These are phyloP conservation scores for Adiantum capillusveneris DNA, from an alignment of 75 land plant genomes.

Conservation along the genomic window DNA sequence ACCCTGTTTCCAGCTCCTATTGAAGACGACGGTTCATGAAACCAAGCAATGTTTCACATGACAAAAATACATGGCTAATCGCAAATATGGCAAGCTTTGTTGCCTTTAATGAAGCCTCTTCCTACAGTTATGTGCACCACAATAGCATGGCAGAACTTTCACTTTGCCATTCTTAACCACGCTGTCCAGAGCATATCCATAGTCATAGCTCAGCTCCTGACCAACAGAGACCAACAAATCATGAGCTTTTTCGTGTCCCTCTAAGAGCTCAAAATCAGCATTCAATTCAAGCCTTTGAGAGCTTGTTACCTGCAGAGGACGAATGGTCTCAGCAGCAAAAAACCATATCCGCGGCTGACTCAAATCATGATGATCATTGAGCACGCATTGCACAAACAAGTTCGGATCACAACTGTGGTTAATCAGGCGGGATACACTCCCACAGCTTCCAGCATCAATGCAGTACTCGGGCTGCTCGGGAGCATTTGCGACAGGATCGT, in stretches of 20 bases:
- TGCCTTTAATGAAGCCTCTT: conserved; percentile 58
- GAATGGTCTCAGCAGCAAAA: conserved; percentile 73
- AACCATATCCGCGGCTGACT: conserved; percentile 64
- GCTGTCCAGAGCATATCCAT: conserved; percentile 73
- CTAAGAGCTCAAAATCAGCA: too few species aligned
- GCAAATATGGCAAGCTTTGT: too few species aligned
- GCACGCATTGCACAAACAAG: conserved; percentile 85
- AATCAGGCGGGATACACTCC: conserved; percentile 78
- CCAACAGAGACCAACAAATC: too few species aligned
- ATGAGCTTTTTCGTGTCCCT: too few species aligned
- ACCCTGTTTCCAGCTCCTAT: too few species aligned
- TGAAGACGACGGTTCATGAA: too few species aligned
- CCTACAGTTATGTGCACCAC: conserved; percentile 61
- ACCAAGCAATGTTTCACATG: too few species aligned
- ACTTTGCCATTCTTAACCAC: conserved; percentile 51
- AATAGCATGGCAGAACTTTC: conserved; percentile 49
- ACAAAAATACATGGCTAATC: too few species aligned
- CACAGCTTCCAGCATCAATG: conserved; percentile 68
- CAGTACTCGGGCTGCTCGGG: conserved; percentile 46
- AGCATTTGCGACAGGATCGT: neutral
- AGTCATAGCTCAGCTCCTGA: conserved; percentile 80
- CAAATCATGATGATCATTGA: conserved; percentile 64
- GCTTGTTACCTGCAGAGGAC: conserved; percentile 62
- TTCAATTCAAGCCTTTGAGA: neutral
- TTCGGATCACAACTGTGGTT: conserved; percentile 95